phyloP scores from a whole-genome alignment of 768 basidiomycete species.

The Auricularia sp. region DNA sequence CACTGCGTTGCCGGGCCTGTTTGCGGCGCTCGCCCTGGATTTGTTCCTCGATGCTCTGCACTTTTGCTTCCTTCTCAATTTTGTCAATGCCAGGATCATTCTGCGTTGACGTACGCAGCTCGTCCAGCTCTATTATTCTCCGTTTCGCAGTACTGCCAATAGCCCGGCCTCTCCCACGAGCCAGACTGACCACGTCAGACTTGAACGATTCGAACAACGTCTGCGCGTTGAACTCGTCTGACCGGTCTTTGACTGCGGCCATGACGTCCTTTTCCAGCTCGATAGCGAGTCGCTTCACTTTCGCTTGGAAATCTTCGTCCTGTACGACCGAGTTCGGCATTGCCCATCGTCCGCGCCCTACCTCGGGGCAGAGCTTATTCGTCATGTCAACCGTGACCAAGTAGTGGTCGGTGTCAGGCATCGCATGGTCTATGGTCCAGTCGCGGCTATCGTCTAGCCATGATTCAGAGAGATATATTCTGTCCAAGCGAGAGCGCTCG shows the following conservation, averaged over 20 bases:
- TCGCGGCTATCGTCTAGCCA: neutral
- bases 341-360: neutral
- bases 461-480: neutral
- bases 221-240: neutral
- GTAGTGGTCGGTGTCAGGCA: neutral
- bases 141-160: neutral
- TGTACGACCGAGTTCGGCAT: neutral
- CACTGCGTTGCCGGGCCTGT: neutral
- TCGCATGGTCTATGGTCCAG: neutral
- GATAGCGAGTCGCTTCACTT: neutral
- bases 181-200: neutral
- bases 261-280: neutral
- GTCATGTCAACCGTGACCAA: neutral
- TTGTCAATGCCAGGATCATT: neutral
- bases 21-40: neutral
- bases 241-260: neutral
- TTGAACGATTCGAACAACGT: neutral
- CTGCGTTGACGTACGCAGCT: neutral
- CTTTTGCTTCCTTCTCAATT: neutral
- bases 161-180: neutral
- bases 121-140: neutral
- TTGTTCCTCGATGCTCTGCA: neutral
- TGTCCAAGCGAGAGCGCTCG: neutral
- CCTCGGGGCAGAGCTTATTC: neutral
- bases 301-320: neutral